Percentiles rank a stretch among this genome's conserved stretches.
phyloP scores from a whole-genome alignment of 305 asterid genomes.

The Fraxinus greggii region DNA sequence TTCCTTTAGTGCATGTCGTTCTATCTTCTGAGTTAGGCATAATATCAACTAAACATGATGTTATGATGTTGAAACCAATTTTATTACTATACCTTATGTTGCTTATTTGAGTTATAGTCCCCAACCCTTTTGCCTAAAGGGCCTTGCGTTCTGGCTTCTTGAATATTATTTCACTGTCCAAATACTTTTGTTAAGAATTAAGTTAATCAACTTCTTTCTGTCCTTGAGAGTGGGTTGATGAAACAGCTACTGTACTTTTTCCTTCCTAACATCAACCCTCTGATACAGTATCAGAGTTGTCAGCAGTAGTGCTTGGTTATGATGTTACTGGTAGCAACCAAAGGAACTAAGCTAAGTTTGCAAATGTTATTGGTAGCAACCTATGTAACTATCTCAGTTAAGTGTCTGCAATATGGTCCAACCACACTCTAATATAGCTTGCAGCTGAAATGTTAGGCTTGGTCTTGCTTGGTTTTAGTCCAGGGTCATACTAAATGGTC shows the following conservation, averaged over 20 bases:
- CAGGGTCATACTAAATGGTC: neutral
- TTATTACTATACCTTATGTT: neutral
- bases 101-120: neutral
- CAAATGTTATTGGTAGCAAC: neutral
- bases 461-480: neutral
- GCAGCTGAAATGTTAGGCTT: constrained; percentile 3
- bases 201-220: neutral
- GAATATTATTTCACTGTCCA: neutral
- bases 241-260: neutral
- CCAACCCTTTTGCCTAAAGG: neutral
- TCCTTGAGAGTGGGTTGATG: neutral
- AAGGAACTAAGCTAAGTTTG: neutral
- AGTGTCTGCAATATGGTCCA: neutral
- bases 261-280: neutral
- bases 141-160: neutral
- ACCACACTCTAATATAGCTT: neutral
- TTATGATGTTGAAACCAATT: constrained; percentile 15
- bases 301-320: neutral
- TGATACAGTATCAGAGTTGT: neutral
- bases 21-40: constrained; percentile 8
- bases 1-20: constrained; percentile 19
- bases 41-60: neutral
- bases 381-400: neutral
- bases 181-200: neutral
- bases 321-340: neutral